Evolutionary conservation across 2,329 filamentous ascomycete species (phyloP), one percentile per base, ranked within the genome.

Genomic region (Didymella exigua): DNA sequence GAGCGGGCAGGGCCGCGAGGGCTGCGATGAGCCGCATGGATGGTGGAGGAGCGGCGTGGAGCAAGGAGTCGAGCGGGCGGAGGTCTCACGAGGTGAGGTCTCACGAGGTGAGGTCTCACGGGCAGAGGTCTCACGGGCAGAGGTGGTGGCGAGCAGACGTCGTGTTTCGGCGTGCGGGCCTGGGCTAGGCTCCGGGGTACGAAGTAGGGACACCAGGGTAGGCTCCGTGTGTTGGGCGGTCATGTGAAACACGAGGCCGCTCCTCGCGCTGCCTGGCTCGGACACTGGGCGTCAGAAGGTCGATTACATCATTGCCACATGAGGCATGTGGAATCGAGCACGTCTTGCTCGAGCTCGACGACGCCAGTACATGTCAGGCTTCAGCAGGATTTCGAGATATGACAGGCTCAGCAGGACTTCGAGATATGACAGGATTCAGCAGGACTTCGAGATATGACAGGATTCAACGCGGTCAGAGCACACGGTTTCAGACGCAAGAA

Each of bases 11-110:
- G 24, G 65, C 59, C 29, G 60, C 59, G 57, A 59, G 47, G 40
- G 73, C 58, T 18, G 60, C 46, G 19, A 45, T 49, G 45, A 68
- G 60, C 68, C 70, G 68, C 72, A 75, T 75, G 21, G 26, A 27
- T 5, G 4, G 11, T 23, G 36, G 4, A 6, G 24, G 26, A 21
- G 16, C 58, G 49, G 33, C 27, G 16, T 27, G 30, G 33, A 21
- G 31, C 16, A 16, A 24, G 54, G 42, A 30, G 49, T 48, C n/a
- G n/a, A n/a, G n/a, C n/a, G n/a, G n/a, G n/a, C n/a, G n/a, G n/a
- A n/a, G n/a, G 36, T 34, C 40, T 26, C 24, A 30, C 18, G 46
- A 16, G 23, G 27, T 36, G 33, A 30, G 30, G 36, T 34, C 40
- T 26, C 24, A 30, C 18, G 46, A 16, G 23, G 27, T 36, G 33